Evolutionary conservation across 768 basidiomycete genomes (phyloP).

Genomic region (Kwoniella newhampshirensis): DNA sequence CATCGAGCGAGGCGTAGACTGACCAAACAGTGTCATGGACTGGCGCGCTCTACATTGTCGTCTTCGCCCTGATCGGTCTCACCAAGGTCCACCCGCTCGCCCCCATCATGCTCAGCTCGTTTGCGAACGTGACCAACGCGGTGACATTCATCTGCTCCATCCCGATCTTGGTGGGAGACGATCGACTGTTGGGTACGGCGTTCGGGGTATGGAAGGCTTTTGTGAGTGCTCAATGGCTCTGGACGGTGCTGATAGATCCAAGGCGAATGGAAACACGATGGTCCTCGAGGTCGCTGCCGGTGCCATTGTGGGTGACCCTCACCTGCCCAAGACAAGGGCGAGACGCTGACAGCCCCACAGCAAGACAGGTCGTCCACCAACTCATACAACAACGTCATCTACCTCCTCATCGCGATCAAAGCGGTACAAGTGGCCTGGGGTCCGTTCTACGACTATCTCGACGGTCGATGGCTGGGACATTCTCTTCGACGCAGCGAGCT

Average conservation of each 20-base stretch:
- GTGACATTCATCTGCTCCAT: conserved; percentile 48
- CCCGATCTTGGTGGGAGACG: conserved; percentile 42
- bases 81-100: conserved; percentile 47
- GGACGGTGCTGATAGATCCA: background rate
- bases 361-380: conserved; percentile 40
- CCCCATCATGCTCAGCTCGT: conserved; percentile 43
- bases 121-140: conserved; percentile 45
- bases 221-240: conserved; percentile 15
- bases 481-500: conserved; percentile 35
- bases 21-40: conserved; percentile 32
- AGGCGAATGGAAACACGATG: conserved; percentile 36
- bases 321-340: background rate
- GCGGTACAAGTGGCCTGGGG: conserved; percentile 35
- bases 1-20: background rate
- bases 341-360: background rate
- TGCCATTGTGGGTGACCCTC: conserved; percentile 36
- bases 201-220: conserved; percentile 51
- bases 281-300: conserved; percentile 47
- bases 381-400: conserved; percentile 46
- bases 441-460: conserved; percentile 38
- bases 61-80: conserved; percentile 46
- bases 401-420: conserved; percentile 49
- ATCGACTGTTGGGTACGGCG: conserved; percentile 45
- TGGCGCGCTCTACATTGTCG: conserved; percentile 46
- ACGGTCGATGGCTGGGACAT: conserved; percentile 40